Conservation (phyloP, 768 basidiomycete species). For the Lentinula lateritia region DNA sequence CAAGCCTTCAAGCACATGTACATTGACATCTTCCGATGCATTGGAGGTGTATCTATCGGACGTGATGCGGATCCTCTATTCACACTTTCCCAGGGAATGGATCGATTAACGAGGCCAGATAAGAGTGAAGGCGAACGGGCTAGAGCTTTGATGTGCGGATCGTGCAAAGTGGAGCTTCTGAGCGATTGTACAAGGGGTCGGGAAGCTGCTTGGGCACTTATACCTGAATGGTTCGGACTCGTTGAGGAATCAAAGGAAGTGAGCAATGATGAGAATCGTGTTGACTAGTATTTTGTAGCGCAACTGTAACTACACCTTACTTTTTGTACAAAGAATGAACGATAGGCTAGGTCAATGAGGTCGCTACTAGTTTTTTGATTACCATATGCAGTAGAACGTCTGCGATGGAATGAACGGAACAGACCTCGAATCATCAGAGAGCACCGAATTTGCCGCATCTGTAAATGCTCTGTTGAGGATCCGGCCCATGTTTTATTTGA, state of each 20-base stretch:
- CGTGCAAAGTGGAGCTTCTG: constrained; percentile 45
- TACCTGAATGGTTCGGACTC: constrained; percentile 1
- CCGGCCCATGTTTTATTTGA: too few relatives aligned
- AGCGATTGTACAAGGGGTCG: constrained; percentile 6
- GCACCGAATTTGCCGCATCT: too few relatives aligned
- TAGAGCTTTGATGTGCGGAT: constrained; percentile 47
- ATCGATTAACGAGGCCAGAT: constrained; percentile 69
- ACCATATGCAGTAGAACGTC: too few relatives aligned
- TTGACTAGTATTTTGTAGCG: not conserved
- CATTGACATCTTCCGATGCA: constrained; percentile 64
- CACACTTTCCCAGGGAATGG: constrained; percentile 60
- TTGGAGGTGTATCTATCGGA: constrained; percentile 67
- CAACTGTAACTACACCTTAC: too few relatives aligned
- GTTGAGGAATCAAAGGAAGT: not conserved
- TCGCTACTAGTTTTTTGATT: too few relatives aligned
- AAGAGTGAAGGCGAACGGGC: constrained; percentile 56
- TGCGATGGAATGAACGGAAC: too few relatives aligned
- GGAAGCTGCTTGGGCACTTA: not conserved
- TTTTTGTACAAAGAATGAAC: too few relatives aligned
- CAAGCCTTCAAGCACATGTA: constrained; percentile 75
- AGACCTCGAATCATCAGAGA: too few relatives aligned
- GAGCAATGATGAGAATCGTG: not conserved
- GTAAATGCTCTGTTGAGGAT: too few relatives aligned
- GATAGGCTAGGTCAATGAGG: too few relatives aligned
- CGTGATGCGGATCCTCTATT: constrained; percentile 72